These are phyloP conservation scores for Aegilops longissima DNA, from an alignment of 176 grass and related monocot genomes.

Conservation along the genomic window DNA sequence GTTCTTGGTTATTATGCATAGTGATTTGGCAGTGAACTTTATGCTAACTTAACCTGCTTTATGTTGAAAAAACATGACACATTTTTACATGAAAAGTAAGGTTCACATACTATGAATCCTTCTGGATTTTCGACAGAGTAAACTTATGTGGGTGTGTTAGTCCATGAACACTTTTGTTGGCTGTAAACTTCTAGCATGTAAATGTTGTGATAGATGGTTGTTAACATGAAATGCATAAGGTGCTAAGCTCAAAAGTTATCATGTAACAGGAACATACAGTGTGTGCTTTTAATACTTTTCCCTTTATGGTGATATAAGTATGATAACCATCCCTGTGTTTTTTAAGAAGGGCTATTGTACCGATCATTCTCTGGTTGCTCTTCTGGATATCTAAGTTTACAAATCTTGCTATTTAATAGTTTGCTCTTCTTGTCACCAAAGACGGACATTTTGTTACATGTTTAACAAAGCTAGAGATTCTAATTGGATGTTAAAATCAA, in stretches of 20 bases:
- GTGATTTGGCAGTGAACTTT: background rate
- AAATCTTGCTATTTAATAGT: background rate
- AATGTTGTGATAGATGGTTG: background rate
- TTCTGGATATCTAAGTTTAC: background rate
- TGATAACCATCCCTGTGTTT: background rate
- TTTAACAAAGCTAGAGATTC: background rate
- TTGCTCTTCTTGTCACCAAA: background rate
- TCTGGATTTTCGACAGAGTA: background rate
- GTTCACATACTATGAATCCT: background rate
- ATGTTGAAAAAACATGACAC: background rate
- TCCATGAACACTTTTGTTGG: background rate
- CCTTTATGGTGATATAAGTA: background rate
- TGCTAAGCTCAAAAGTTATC: background rate
- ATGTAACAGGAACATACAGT: background rate
- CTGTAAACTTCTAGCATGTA: background rate
- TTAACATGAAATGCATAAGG: background rate
- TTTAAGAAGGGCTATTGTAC: background rate
- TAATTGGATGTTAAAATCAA: background rate
- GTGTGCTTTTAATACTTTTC: background rate
- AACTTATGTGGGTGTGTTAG: background rate
- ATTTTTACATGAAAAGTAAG: constrained; percentile 1
- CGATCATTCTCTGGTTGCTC: background rate
- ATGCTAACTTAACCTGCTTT: background rate
- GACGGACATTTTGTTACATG: background rate
- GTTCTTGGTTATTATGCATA: background rate